These are phyloP conservation scores for Phytophthora macrochlamydospora DNA, from an alignment of 352 stramenopile species.

Conservation along the genomic window DNA sequence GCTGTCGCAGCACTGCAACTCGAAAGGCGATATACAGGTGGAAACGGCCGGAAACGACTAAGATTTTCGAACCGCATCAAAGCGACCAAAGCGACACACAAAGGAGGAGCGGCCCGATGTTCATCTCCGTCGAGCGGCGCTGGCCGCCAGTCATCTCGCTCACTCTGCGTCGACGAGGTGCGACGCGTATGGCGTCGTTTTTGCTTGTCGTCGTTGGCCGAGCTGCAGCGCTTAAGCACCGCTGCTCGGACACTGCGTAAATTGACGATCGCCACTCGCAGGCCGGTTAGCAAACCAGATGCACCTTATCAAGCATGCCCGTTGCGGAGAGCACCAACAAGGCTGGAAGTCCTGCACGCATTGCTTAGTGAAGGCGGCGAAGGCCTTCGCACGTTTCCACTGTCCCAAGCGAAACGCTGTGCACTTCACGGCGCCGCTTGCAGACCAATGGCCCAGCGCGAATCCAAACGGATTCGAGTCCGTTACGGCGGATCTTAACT, in stretches of 20 bases:
- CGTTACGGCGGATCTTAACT: slow-evolving; percentile 3
- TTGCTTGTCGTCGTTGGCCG: neutral
- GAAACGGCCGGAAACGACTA: neutral
- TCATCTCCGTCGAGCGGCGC: neutral
- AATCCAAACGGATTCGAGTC: neutral
- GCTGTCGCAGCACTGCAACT: neutral
- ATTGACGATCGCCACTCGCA: too few relatives aligned
- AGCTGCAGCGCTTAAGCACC: neutral
- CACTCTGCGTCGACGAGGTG: too few relatives aligned
- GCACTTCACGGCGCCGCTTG: slow-evolving; percentile 18
- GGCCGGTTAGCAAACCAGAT: too few relatives aligned
- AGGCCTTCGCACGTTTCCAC: too few relatives aligned
- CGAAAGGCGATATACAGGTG: neutral
- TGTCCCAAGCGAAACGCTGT: slow-evolving; percentile 1
- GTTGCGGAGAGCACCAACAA: neutral
- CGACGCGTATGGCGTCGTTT: neutral
- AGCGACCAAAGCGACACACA: too few relatives aligned
- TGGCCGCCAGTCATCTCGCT: neutral
- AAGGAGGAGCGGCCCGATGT: neutral
- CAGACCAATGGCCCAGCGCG: slow-evolving; percentile 9
- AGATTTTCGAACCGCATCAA: too few relatives aligned
- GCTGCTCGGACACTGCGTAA: too few relatives aligned
- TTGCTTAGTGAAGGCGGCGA: neutral
- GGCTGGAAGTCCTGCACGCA: neutral
- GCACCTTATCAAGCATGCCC: neutral